Base-by-base conservation (phyloP, 192 early-diverging fungal genomes). In the Rhizophagus sp. region DNA sequence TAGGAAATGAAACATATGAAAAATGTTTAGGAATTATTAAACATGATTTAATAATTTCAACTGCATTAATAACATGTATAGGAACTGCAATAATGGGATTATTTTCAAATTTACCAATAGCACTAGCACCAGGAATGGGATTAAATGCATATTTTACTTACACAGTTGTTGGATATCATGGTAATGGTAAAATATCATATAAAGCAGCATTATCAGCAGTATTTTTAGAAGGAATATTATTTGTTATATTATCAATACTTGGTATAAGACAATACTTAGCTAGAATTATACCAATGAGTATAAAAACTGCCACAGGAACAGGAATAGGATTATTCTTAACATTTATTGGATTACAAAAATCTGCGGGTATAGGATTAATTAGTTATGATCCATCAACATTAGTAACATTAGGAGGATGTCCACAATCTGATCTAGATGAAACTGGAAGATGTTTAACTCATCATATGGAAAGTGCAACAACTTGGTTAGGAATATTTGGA, bases 101-200 rank as follows among this genome's bases (percentile, higher is more conserved):
- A 24, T 84, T 92, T 62, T 92, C 95, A 49, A 95, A 96, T 80
- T 82, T 95, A 81, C 95, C 95, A 1, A 84, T 96, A 81, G 93
- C 91, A 44, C 81, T 96, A 77, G 95, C 94, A 11, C 95, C 95
- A 30, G 94, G 94, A 75, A 91, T 96, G 91, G 95, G 95, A 57
- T 83, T 95, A 19, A 95, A 92, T 78, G 93, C 94, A 47, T 96
- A 95, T 80, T 95, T 96, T 84, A 89, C 94, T 10, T 96, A 94
- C 81, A 94, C 92, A 8, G 94, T 96, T 17, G 94, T 96, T 57
- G 94, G 93, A 30, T 94, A 88, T 82, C 93, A 92, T 70, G 94
- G 94, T 7, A 87, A 89, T 10, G 93, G 92, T 61, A 94, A 91
- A 65, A 90, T 95, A 27, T 78, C 87, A 15, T 94, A 92, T 76